phyloP scores from a whole-genome alignment of 768 basidiomycete genomes.

The Hirschioporus abietinus region DNA sequence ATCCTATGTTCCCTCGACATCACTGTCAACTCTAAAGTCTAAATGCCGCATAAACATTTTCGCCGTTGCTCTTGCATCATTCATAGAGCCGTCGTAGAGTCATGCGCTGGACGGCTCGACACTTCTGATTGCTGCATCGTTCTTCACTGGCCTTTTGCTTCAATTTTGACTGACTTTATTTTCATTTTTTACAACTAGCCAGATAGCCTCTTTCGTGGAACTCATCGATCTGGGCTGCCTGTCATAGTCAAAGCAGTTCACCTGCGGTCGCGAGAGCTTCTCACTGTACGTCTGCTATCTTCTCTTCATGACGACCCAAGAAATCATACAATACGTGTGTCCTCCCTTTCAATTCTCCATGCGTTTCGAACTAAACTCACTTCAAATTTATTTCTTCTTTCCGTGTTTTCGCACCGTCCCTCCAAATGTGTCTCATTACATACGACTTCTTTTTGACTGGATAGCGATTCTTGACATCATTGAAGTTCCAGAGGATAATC shows the following conservation, averaged over 20 bases:
- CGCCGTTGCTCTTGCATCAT: not conserved
- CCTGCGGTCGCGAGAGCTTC: conserved; percentile 54
- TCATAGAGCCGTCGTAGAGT: not conserved
- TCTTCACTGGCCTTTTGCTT: conserved; percentile 4
- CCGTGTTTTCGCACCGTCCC: not conserved
- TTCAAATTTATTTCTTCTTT: not conserved
- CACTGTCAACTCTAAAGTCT: not conserved
- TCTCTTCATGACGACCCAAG: conserved; percentile 50
- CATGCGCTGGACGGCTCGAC: not conserved
- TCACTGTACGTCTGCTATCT: conserved; percentile 51
- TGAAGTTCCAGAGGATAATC: conserved; percentile 41
- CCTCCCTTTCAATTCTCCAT: not conserved
- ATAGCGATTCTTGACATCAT: conserved; percentile 65
- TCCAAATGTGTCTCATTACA: not conserved
- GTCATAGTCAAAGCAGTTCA: conserved; percentile 69
- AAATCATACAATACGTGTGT: conserved; percentile 77
- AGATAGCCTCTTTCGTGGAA: conserved; percentile 69
- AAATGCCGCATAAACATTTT: not conserved
- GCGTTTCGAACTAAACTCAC: not conserved
- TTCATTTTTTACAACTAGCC: conserved; percentile 35
- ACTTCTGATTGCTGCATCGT: not conserved
- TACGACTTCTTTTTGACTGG: not conserved
- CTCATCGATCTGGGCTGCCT: conserved; percentile 29
- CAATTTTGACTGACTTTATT: conserved; percentile 11
- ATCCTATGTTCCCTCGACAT: not conserved